phyloP scores from a whole-genome alignment of 1,284 basidiomycete species.

The Spongispora temasekensis region DNA sequence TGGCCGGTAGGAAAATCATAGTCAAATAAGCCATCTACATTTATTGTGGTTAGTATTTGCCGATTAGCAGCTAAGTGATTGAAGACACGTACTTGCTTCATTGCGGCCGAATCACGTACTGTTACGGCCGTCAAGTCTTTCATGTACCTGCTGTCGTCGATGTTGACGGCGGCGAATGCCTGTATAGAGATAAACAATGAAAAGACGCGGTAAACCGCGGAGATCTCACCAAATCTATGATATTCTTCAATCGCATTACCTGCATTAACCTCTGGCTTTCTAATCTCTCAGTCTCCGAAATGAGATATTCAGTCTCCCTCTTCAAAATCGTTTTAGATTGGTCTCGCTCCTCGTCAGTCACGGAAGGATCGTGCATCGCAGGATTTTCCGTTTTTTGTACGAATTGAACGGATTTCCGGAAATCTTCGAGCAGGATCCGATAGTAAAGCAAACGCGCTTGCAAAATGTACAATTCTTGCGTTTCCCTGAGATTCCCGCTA shows the following conservation, averaged over 20 bases:
- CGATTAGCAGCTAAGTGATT: background rate
- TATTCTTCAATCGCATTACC: conserved; percentile 49
- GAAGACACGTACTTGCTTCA: conserved; percentile 47
- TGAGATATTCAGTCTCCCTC: conserved; percentile 45
- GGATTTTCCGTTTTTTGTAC: conserved; percentile 48
- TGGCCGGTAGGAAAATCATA: conserved; percentile 58
- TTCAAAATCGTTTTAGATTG: conserved; percentile 34
- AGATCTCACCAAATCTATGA: conserved; percentile 51
- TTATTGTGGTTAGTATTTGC: background rate
- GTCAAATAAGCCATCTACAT: conserved; percentile 49
- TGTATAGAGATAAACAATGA: conserved; percentile 17
- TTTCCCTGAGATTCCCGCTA: conserved; percentile 41
- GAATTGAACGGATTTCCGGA: conserved; percentile 50
- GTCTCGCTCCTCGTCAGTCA: conserved; percentile 18
- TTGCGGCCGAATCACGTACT: conserved; percentile 49
- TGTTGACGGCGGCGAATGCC: conserved; percentile 53
- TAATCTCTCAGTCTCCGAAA: conserved; percentile 49
- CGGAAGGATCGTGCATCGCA: conserved; percentile 31
- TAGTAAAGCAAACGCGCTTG: conserved; percentile 58
- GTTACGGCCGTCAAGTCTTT: conserved; percentile 48
- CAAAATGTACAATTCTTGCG: conserved; percentile 51
- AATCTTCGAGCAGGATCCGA: conserved; percentile 50
- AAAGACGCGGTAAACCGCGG: background rate
- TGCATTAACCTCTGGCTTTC: conserved; percentile 46
- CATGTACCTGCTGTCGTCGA: conserved; percentile 51